phyloP scores from a whole-genome alignment of 495 filamentous ascomycete species.

The Tetracladium marchalianum region DNA sequence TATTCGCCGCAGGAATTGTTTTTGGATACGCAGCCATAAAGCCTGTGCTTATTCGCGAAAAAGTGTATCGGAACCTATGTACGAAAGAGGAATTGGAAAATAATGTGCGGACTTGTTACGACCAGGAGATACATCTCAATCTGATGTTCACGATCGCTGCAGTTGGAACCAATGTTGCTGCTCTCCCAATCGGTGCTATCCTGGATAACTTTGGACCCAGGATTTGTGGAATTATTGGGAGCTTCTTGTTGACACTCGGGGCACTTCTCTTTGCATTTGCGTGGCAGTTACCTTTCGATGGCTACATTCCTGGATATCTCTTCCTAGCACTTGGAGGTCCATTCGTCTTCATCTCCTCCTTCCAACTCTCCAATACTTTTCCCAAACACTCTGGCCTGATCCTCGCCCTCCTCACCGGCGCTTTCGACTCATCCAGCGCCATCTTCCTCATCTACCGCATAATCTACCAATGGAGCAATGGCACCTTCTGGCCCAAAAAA shows the following conservation, averaged over 20 bases:
- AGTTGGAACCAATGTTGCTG: slow-evolving; percentile 69
- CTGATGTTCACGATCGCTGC: slow-evolving; percentile 93
- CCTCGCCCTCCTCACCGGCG: slow-evolving; percentile 74
- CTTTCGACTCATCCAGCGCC: slow-evolving; percentile 85
- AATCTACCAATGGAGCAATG: slow-evolving; percentile 52
- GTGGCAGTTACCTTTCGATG: slow-evolving; percentile 50
- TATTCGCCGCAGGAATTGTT: slow-evolving; percentile 69
- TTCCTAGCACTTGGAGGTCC: slow-evolving; percentile 78
- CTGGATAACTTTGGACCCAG: slow-evolving; percentile 76
- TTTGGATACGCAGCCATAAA: slow-evolving; percentile 84
- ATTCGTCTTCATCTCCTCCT: slow-evolving; percentile 83
- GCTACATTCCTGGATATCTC: slow-evolving; percentile 69
- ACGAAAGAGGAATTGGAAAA: slow-evolving; percentile 46
- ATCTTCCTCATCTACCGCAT: slow-evolving; percentile 79
- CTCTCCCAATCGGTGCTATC: slow-evolving; percentile 76
- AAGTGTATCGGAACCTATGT: slow-evolving; percentile 61
- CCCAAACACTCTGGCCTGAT: slow-evolving; percentile 78
- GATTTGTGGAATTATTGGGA: slow-evolving; percentile 64
- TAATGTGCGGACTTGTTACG: slow-evolving; percentile 55
- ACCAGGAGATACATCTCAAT: slow-evolving; percentile 76
- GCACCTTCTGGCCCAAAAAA: slow-evolving; percentile 48
- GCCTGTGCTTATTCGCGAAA: slow-evolving; percentile 66
- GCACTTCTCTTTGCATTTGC: slow-evolving; percentile 64
- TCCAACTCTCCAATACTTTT: slow-evolving; percentile 90
- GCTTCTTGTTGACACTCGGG: slow-evolving; percentile 58